Conservation (phyloP, 2,329 filamentous ascomycete genomes). For the Fusarium euwallaceae region DNA sequence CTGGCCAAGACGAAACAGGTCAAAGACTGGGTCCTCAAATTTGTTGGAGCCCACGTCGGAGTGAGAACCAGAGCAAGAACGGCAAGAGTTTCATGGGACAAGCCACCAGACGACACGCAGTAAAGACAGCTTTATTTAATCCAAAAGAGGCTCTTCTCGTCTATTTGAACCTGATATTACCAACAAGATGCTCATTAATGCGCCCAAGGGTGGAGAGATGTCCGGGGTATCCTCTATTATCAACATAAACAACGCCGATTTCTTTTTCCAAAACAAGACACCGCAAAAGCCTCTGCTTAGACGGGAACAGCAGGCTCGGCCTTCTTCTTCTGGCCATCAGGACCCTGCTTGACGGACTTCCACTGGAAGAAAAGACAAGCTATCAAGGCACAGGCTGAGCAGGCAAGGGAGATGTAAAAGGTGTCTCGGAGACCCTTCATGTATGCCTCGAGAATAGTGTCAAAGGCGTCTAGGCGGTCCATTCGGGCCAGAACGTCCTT, state of each 20-base stretch:
- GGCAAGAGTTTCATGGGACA: constrained; percentile 52
- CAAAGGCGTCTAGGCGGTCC: constrained; percentile 56
- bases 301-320: constrained; percentile 44
- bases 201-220: constrained; percentile 39
- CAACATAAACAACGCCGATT: constrained; percentile 32
- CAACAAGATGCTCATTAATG: constrained; percentile 12
- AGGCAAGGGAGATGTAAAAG: constrained; percentile 66
- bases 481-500: constrained; percentile 57
- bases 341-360: constrained; percentile 66
- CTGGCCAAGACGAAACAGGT: constrained; percentile 75
- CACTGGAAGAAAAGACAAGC: constrained; percentile 61
- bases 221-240: constrained; percentile 43
- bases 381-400: constrained; percentile 61
- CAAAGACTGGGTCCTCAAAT: constrained; percentile 80
- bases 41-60: constrained; percentile 65
- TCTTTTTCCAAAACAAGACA: constrained; percentile 12
- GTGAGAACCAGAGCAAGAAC: constrained; percentile 26
- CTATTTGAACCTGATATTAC: neutral
- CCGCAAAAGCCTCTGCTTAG: constrained; percentile 3
- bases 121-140: constrained; percentile 37
- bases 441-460: constrained; percentile 62
- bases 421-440: constrained; percentile 63
- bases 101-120: constrained; percentile 58
- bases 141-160: constrained; percentile 1
- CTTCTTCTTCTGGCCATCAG: constrained; percentile 45